These are phyloP conservation scores for Syzygium syzygioides DNA, from an alignment of 441 rosid species.

Conservation along the genomic window DNA sequence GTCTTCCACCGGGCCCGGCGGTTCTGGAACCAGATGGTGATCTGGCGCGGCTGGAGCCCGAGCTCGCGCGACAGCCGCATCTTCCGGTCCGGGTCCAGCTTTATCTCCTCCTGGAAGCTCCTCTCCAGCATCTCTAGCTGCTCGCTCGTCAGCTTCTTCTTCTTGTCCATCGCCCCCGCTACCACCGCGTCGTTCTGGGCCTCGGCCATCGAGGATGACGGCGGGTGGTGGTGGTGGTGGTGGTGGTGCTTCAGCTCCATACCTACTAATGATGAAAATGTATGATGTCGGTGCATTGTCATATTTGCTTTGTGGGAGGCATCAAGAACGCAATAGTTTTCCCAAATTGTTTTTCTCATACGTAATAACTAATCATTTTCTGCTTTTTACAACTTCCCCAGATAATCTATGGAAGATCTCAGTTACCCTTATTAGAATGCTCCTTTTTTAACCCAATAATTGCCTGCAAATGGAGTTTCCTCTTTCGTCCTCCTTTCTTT, in stretches of 20 bases:
- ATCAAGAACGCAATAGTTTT: background rate
- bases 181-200: slow-evolving; percentile 16
- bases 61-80: slow-evolving; percentile 76
- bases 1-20: slow-evolving; percentile 92
- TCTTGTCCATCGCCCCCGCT: slow-evolving; percentile 39
- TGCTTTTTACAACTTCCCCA: background rate
- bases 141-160: slow-evolving; percentile 61
- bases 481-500: background rate
- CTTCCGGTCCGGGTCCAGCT: slow-evolving; percentile 78
- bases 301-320: background rate
- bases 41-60: slow-evolving; percentile 84
- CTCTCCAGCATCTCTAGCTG: slow-evolving; percentile 71
- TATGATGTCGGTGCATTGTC: background rate
- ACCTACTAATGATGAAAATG: slow-evolving; percentile 6
- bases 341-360: background rate
- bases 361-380: background rate
- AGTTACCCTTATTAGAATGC: background rate
- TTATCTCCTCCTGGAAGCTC: slow-evolving; percentile 82
- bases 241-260: slow-evolving; percentile 34
- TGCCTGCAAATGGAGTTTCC: background rate
- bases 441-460: background rate
- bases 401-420: background rate
- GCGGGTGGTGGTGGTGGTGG: background rate
- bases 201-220: background rate
- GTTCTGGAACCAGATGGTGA: slow-evolving; percentile 95